Base-by-base conservation (phyloP, 768 basidiomycete genomes). In the Tubosaeta brunneosetosa region DNA sequence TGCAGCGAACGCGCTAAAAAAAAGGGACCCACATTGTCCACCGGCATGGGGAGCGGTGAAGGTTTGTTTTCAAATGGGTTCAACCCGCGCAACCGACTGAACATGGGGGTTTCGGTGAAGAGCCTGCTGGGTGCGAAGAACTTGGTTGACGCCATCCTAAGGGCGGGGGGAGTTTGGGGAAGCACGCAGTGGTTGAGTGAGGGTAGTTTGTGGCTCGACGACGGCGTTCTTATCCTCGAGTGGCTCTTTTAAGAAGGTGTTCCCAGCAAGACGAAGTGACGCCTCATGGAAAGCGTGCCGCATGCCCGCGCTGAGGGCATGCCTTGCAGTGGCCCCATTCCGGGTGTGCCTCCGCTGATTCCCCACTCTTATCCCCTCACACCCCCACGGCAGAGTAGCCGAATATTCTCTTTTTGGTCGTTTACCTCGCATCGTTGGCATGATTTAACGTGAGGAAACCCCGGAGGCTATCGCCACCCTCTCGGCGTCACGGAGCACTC, bases 231-330 rank as follows among this genome's bases (percentile, higher is more conserved):
- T 51, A 48, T 36, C 40, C 38, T 36, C 51, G 34, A 44, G 44
- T 49, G 58, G 61, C 52, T 46, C 40, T 51, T 61, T 61, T 57
- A 61, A 64, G 55, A 56, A 52, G 56, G 58, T 49, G 42, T 43
- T 43, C 37, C 19, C 48, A 50, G 55, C 53, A 51, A 53, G 57
- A 49, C 53, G 50, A 58, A 52, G 53, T 44, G 48, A 55, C 45
- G 66, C 66, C 66, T 66, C 66, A 61, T 66, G 66, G 58, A 42
- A 66, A 58, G 52, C 52, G 53, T 68, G 66, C 66, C 57, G 63
- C 66, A 67, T 53, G 38, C 61, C 61, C 47, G 55, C 62, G 48
- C 51, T 44, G 56, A 31, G 51, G 59, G 52, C 59, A 50, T 55
- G 63, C 52, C 36, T 58, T 48, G 52, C 43, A 48, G 49, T 63